Percentiles rank a stretch among this genome's conserved stretches.
Evolutionary conservation across 768 basidiomycete genomes (phyloP).

Genomic region (Macrolepiota fuliginosa): DNA sequence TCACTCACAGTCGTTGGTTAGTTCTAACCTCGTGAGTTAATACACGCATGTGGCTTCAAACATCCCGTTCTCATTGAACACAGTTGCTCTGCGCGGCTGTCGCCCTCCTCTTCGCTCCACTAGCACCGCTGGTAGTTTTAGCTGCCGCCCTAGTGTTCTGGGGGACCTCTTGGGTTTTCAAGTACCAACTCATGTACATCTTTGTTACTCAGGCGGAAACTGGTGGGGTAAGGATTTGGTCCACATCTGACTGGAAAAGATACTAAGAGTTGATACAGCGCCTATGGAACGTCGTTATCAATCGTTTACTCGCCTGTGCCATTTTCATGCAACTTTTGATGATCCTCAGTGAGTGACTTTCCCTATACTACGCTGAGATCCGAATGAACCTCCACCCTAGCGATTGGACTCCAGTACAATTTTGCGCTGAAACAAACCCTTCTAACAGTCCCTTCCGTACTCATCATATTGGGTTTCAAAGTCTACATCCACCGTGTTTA

Average conservation of each 20-base stretch:
- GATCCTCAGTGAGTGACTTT: conserved; percentile 60
- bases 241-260: not conserved
- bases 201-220: conserved; percentile 75
- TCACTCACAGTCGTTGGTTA: conserved; percentile 7
- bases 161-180: conserved; percentile 71
- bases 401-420: conserved; percentile 66
- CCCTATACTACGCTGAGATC: not conserved
- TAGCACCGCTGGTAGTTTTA: conserved; percentile 77
- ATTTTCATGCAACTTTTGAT: conserved; percentile 77
- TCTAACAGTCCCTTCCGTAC: conserved; percentile 67
- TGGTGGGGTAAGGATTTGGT: conserved; percentile 59
- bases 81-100: conserved; percentile 75
- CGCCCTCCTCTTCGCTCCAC: conserved; percentile 78
- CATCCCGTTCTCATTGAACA: not conserved
- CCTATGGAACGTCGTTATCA: conserved; percentile 77
- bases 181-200: conserved; percentile 86
- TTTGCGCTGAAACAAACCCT: conserved; percentile 59
- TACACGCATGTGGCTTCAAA: conserved; percentile 4
- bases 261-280: conserved; percentile 37
- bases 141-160: conserved; percentile 74
- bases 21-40: conserved; percentile 27
- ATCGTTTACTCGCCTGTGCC: conserved; percentile 64
- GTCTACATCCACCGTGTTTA: conserved; percentile 60
- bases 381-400: conserved; percentile 29
- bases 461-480: conserved; percentile 72